A percentile compares a stretch with the other conserved stretches of the same genome.
phyloP scores from a whole-genome alignment of 768 basidiomycete species.

The Trametes elegans region DNA sequence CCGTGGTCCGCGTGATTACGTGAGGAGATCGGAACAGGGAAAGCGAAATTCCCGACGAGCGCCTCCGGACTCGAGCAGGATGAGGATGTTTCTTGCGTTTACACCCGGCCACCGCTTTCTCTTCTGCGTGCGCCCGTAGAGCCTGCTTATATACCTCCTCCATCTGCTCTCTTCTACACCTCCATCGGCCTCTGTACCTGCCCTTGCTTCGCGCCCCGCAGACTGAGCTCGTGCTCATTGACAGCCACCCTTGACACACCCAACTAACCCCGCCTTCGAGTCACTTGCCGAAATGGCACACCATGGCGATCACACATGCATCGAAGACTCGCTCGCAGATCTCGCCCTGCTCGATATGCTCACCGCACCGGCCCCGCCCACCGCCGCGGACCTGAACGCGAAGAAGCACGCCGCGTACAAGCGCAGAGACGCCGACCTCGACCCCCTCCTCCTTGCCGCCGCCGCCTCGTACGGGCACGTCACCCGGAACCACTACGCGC shows the following conservation, averaged over 20 bases:
- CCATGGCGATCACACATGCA: slow-evolving; percentile 26
- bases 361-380: slow-evolving; percentile 40
- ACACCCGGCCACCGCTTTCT: neutral
- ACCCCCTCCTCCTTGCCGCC: slow-evolving; percentile 77
- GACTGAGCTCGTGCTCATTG: too few relatives aligned
- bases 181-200: neutral
- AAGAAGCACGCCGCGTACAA: slow-evolving; percentile 37
- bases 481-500: slow-evolving; percentile 84
- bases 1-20: slow-evolving; percentile 16
- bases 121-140: neutral
- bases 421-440: slow-evolving; percentile 70
- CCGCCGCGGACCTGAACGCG: slow-evolving; percentile 35
- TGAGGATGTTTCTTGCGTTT: neutral
- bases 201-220: slow-evolving; percentile 1
- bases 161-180: too few relatives aligned
- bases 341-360: slow-evolving; percentile 65
- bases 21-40: slow-evolving; percentile 6
- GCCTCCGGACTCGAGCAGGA: neutral
- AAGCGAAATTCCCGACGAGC: neutral
- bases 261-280: neutral
- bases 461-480: slow-evolving; percentile 73
- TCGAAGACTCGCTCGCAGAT: slow-evolving; percentile 42
- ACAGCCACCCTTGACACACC: neutral
- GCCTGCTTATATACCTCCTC: slow-evolving; percentile 1
- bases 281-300: slow-evolving; percentile 23